Base-by-base conservation (phyloP, 192 early-diverging fungal species). In the Coemansia sp. region DNA sequence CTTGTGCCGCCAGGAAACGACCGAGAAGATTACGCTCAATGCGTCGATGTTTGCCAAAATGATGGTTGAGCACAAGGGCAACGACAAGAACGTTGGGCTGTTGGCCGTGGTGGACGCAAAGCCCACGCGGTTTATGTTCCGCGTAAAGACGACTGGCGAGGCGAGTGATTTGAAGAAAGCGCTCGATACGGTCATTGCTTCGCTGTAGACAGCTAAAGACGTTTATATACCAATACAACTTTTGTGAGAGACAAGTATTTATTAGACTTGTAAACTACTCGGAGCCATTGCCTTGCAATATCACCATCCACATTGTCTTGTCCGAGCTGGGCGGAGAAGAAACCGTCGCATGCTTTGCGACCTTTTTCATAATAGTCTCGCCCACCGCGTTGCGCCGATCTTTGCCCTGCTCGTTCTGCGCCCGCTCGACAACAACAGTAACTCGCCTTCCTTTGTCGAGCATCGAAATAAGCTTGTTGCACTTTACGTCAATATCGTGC, bases 21-120 rank as follows among this genome's bases (percentile, higher is more conserved):
- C 78, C 2, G 72, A 77, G 38, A 76, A 63, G 64, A 60, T 84
- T 25, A 81, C 82, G 32, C 70, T 84, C 6, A 84, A 84, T 43
- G 71, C 65, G 35, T 65, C 77, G 35, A 60, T 81, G 63, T 84
- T 84, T 63, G 66, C 69, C 49, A 55, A 66, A 2, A 84, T 84
- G 82, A 59, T 55, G 8, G 47, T 75, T 45, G 75, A 73, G 37
- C 48, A 64, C 49, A 72, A 60, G 2, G 56, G 8, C 5, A 73
- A 67, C 35, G 76, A 84, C 57, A 73, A 74, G 68, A 67, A 71
- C 11, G 62, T 84, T 11, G 77, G 69, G 2, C 19, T 76, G 21
- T 56, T 82, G 49, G 76, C 72, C 8, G 50, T 73, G 32, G 49
- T 35, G n/a, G 76, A 79, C 23, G 66, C 57, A 12, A 60, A 66